A percentile compares a stretch with the other conserved stretches of the same genome.
These are phyloP conservation scores for Parachaetomium inaequale DNA, from an alignment of 495 filamentous ascomycete genomes.

Conservation along the genomic window DNA sequence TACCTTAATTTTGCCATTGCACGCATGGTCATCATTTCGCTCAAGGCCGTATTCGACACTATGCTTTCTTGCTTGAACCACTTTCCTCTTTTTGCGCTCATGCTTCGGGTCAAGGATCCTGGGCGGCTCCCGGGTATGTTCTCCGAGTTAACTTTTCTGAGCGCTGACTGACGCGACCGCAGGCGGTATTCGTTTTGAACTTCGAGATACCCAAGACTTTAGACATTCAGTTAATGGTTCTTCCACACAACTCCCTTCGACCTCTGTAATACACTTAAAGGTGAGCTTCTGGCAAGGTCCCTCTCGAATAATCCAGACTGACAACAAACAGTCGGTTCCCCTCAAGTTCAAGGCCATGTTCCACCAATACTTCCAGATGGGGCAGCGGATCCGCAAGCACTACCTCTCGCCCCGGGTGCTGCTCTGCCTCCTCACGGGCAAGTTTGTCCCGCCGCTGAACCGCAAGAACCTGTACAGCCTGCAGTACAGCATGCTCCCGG, in stretches of 20 bases:
- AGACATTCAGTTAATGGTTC: slow-evolving; percentile 40
- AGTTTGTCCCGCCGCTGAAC: slow-evolving; percentile 87
- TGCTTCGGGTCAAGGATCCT: slow-evolving; percentile 94
- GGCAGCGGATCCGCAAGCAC: slow-evolving; percentile 86
- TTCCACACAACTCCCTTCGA: slow-evolving; percentile 39
- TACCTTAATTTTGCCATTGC: slow-evolving; percentile 95
- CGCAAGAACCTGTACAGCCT: slow-evolving; percentile 92
- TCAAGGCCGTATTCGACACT: slow-evolving; percentile 88
- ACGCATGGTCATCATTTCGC: slow-evolving; percentile 86
- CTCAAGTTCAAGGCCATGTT: slow-evolving; percentile 91
- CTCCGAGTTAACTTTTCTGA: neutral
- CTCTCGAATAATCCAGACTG: neutral
- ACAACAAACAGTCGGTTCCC: slow-evolving; percentile 65
- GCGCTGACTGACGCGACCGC: slow-evolving; percentile 7
- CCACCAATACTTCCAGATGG: slow-evolving; percentile 93
- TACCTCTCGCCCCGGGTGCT: slow-evolving; percentile 87
- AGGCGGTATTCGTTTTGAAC: slow-evolving; percentile 89
- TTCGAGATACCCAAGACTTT: slow-evolving; percentile 65
- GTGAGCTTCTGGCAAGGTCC: slow-evolving; percentile 38
- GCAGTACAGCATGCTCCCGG: slow-evolving; percentile 97
- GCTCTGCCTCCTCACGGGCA: slow-evolving; percentile 80
- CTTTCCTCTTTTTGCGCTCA: slow-evolving; percentile 95
- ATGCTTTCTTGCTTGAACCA: slow-evolving; percentile 92
- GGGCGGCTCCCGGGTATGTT: slow-evolving; percentile 74
- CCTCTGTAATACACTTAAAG: slow-evolving; percentile 78